Percentiles rank a stretch among this genome's conserved stretches.
phyloP scores from a whole-genome alignment of 306 rosid genomes.

The Inga oerstediana region DNA sequence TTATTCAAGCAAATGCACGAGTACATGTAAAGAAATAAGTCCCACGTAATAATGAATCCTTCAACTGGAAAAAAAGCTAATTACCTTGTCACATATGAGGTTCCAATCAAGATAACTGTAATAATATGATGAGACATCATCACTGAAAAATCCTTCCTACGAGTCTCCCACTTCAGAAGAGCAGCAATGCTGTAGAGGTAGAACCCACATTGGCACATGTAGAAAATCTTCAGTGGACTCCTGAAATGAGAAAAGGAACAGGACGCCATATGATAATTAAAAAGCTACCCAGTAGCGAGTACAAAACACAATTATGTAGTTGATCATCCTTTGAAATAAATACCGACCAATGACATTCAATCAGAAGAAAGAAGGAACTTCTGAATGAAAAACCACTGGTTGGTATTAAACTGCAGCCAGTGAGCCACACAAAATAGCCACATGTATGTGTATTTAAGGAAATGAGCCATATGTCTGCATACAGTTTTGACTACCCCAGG shows the following conservation, averaged over 20 bases:
- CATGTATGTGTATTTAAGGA: constrained; percentile 10
- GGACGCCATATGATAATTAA: constrained; percentile 37
- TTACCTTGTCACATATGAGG: constrained; percentile 83
- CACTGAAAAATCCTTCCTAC: constrained; percentile 94
- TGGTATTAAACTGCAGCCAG: not conserved
- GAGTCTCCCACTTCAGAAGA: constrained; percentile 90
- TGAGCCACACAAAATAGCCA: not conserved
- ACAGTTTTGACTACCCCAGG: constrained; percentile 28
- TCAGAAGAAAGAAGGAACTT: constrained; percentile 22
- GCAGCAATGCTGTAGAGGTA: constrained; percentile 89
- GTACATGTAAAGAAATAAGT: constrained; percentile 15
- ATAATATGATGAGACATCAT: constrained; percentile 97
- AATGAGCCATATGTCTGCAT: constrained; percentile 24
- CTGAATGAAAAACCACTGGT: not conserved
- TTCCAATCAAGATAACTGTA: constrained; percentile 76
- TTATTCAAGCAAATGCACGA: constrained; percentile 20
- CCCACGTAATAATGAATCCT: not conserved
- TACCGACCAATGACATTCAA: constrained; percentile 20
- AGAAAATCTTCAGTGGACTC: constrained; percentile 66
- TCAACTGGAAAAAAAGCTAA: not conserved
- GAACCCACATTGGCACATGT: constrained; percentile 96
- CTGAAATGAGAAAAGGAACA: constrained; percentile 53
- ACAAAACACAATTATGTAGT: constrained; percentile 22
- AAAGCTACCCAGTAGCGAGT: constrained; percentile 2
- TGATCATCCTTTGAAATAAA: constrained; percentile 23